phyloP scores from a whole-genome alignment of 495 filamentous ascomycete genomes.

The Penicillium waksmanii region DNA sequence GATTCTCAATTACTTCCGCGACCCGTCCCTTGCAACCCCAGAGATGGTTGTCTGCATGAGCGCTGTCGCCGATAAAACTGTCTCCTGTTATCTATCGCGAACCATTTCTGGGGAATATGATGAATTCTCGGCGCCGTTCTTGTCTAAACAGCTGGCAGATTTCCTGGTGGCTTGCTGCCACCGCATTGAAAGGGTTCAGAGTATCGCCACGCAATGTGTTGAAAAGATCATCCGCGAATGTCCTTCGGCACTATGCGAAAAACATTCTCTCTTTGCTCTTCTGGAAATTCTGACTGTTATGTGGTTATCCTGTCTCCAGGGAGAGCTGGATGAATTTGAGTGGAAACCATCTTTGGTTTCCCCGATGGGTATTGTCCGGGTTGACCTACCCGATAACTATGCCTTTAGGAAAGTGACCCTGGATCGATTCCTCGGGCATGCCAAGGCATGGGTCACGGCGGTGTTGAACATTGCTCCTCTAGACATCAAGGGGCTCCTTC shows the following conservation, averaged over 20 bases:
- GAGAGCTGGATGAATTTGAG: slow-evolving; percentile 90
- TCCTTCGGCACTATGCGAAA: slow-evolving; percentile 88
- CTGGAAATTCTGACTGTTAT: slow-evolving; percentile 89
- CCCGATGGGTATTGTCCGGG: slow-evolving; percentile 67
- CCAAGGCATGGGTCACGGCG: slow-evolving; percentile 76
- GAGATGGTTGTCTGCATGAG: slow-evolving; percentile 87
- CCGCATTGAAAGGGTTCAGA: slow-evolving; percentile 85
- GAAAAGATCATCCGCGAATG: slow-evolving; percentile 81
- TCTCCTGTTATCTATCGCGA: slow-evolving; percentile 72
- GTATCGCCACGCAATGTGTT: slow-evolving; percentile 76
- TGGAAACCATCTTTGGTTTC: slow-evolving; percentile 81
- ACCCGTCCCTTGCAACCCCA: slow-evolving; percentile 77
- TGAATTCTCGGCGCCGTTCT: slow-evolving; percentile 77
- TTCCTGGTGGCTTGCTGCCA: slow-evolving; percentile 91
- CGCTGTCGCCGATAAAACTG: slow-evolving; percentile 72
- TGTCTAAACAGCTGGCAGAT: slow-evolving; percentile 82
- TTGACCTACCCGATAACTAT: slow-evolving; percentile 93
- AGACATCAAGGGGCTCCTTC: slow-evolving; percentile 92
- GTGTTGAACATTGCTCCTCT: slow-evolving; percentile 85
- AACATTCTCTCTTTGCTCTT: slow-evolving; percentile 85
- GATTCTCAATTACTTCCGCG: slow-evolving; percentile 85
- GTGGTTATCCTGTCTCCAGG: slow-evolving; percentile 93
- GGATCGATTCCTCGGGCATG: slow-evolving; percentile 72
- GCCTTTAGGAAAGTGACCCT: slow-evolving; percentile 75
- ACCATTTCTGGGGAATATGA: slow-evolving; percentile 70